Conservation (phyloP, 1,284 basidiomycete species). For the Trichosporon faecale region DNA sequence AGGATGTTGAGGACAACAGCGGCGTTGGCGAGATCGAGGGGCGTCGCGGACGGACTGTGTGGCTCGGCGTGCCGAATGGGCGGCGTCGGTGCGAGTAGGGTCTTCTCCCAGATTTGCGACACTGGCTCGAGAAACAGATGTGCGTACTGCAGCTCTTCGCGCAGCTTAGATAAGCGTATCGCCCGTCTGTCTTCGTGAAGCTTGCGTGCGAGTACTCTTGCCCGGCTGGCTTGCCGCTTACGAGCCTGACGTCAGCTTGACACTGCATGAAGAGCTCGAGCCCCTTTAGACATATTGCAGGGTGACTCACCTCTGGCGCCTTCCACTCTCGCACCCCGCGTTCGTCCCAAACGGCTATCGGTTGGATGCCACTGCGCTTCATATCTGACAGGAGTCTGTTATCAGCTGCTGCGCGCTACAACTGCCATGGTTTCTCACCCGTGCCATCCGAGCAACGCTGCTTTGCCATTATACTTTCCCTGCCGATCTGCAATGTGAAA, state of each 20-base stretch:
- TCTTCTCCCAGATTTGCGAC: constrained; percentile 5
- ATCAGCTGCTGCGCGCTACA: constrained; percentile 14
- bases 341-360: constrained; percentile 49
- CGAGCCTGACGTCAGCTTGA: constrained; percentile 20
- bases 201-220: constrained; percentile 32
- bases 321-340: constrained; percentile 50
- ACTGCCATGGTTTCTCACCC: constrained; percentile 30
- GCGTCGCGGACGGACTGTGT: not conserved
- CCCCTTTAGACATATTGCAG: not conserved
- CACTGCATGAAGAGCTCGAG: not conserved
- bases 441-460: constrained; percentile 48
- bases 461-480: constrained; percentile 30
- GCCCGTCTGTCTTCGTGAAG: constrained; percentile 40
- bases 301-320: constrained; percentile 41
- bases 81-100: not conserved
- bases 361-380: constrained; percentile 37
- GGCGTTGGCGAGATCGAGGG: not conserved
- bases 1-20: not conserved
- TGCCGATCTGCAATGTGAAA: constrained; percentile 43
- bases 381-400: constrained; percentile 44
- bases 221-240: constrained; percentile 24
- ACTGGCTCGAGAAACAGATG: not conserved
- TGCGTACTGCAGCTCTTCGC: constrained; percentile 12
- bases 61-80: not conserved
- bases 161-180: constrained; percentile 23